These are phyloP conservation scores for Massarina eburnea DNA, from an alignment of 2,329 filamentous ascomycete species.

Conservation along the genomic window DNA sequence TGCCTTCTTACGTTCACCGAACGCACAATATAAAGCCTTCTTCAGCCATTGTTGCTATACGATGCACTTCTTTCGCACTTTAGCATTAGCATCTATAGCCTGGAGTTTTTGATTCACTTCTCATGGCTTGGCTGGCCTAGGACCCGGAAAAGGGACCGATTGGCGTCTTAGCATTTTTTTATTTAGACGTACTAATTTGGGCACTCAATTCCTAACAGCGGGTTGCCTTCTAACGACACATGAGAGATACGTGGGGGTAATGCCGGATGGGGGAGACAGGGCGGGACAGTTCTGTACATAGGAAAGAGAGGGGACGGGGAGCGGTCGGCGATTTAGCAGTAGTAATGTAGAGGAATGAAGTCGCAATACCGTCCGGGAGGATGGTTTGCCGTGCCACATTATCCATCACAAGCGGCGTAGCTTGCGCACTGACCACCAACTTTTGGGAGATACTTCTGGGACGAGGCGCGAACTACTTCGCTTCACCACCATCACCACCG, in stretches of 20 bases:
- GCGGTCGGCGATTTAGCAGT: neutral
- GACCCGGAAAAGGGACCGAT: slow-evolving; percentile 3
- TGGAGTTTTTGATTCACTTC: slow-evolving; percentile 22
- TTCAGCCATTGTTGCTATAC: slow-evolving; percentile 14
- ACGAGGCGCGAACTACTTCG: neutral
- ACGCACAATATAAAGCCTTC: slow-evolving; percentile 24
- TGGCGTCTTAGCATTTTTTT: slow-evolving; percentile 14
- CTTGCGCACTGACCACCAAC: slow-evolving; percentile 23
- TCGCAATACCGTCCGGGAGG: neutral
- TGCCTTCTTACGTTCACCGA: slow-evolving; percentile 73
- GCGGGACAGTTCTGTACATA: slow-evolving; percentile 3
- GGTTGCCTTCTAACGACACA: slow-evolving; percentile 18
- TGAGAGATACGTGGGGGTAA: slow-evolving; percentile 8
- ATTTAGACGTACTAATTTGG: slow-evolving; percentile 33
- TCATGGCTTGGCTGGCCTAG: slow-evolving; percentile 7
- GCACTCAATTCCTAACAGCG: slow-evolving; percentile 13
- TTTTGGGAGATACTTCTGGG: slow-evolving; percentile 6
- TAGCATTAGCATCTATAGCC: slow-evolving; percentile 27
- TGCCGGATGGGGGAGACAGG: slow-evolving; percentile 7
- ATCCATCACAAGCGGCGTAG: neutral
- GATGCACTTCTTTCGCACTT: slow-evolving; percentile 25
- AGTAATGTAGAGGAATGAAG: slow-evolving; percentile 18
- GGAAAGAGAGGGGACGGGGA: neutral
- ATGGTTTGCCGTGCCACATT: neutral
- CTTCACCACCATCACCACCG: neutral